A percentile compares a stretch with the other conserved stretches of the same genome.
Evolutionary conservation across 108 stramenopile species (phyloP).

Genomic region (Nitzschia palea): DNA sequence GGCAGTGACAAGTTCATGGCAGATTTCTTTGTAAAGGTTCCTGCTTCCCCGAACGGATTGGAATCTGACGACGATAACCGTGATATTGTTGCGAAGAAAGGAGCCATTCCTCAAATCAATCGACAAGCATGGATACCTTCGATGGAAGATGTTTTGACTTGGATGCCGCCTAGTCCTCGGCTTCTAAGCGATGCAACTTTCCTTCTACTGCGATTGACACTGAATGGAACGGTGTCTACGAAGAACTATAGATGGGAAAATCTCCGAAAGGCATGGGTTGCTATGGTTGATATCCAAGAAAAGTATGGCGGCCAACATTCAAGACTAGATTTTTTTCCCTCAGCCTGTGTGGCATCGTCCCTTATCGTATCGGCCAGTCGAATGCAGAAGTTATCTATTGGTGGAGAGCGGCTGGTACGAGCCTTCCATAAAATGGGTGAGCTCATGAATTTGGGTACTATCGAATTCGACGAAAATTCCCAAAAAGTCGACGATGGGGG

Average conservation of each 20-base stretch:
- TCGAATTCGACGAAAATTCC: constrained; percentile 9
- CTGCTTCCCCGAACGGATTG: not conserved
- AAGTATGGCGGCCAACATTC: constrained; percentile 8
- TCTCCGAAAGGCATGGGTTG: constrained; percentile 61
- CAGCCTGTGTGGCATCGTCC: constrained; percentile 58
- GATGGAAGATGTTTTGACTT: constrained; percentile 71
- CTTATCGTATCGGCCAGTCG: constrained; percentile 29
- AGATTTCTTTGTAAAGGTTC: constrained; percentile 22
- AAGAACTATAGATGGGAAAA: constrained; percentile 72
- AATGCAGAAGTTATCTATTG: constrained; percentile 20
- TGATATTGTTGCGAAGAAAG: constrained; percentile 11
- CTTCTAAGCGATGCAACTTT: constrained; percentile 73
- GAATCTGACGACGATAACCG: not conserved
- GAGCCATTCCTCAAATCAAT: constrained; percentile 21
- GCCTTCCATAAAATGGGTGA: constrained; percentile 68
- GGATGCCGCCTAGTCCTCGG: constrained; percentile 80
- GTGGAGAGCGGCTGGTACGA: constrained; percentile 26
- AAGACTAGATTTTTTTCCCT: constrained; percentile 54
- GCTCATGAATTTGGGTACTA: constrained; percentile 59
- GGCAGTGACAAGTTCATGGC: constrained; percentile 38
- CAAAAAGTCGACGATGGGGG: constrained; percentile 15
- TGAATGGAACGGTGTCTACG: constrained; percentile 59
- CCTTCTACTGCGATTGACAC: constrained; percentile 69
- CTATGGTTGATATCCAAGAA: constrained; percentile 34
- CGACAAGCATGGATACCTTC: constrained; percentile 35